phyloP scores from a whole-genome alignment of 2,329 filamentous ascomycete genomes.

The Huntiella abstrusa region DNA sequence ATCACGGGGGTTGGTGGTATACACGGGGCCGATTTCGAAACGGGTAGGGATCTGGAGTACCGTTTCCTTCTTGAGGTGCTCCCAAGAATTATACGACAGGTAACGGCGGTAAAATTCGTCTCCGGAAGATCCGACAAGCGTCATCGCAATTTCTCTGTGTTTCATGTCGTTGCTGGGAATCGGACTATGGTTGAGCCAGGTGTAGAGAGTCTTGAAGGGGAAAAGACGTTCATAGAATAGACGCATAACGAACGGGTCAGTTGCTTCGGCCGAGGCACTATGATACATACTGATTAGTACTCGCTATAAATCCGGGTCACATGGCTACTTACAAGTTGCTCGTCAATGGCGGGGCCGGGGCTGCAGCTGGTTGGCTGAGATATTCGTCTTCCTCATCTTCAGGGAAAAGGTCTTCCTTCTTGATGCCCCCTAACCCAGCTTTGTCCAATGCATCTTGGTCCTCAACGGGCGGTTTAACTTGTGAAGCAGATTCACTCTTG shows the following conservation, averaged over 20 bases:
- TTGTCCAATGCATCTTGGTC: constrained; percentile 21
- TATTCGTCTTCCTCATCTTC: constrained; percentile 43
- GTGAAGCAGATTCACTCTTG: not conserved
- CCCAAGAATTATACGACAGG: constrained; percentile 43
- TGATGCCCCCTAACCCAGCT: constrained; percentile 23
- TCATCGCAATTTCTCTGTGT: constrained; percentile 91
- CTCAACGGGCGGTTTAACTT: not conserved
- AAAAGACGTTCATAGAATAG: constrained; percentile 93
- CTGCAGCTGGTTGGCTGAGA: constrained; percentile 22
- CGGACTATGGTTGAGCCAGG: constrained; percentile 92
- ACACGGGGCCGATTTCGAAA: constrained; percentile 97
- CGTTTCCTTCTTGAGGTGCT: constrained; percentile 70
- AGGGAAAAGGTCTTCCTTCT: constrained; percentile 35
- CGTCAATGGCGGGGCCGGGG: constrained; percentile 19
- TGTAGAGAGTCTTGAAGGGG: constrained; percentile 84
- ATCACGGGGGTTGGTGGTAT: constrained; percentile 82
- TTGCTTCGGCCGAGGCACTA: constrained; percentile 10
- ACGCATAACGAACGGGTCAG: constrained; percentile 46
- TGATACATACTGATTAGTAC: not conserved
- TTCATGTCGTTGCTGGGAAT: constrained; percentile 73
- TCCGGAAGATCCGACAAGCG: constrained; percentile 45
- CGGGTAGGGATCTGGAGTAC: constrained; percentile 73
- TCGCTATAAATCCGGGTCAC: not conserved
- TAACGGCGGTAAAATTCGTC: constrained; percentile 76
- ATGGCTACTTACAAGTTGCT: constrained; percentile 7